Conservation (phyloP, 2,329 filamentous ascomycete species). For the Neofusicoccum sp. region DNA sequence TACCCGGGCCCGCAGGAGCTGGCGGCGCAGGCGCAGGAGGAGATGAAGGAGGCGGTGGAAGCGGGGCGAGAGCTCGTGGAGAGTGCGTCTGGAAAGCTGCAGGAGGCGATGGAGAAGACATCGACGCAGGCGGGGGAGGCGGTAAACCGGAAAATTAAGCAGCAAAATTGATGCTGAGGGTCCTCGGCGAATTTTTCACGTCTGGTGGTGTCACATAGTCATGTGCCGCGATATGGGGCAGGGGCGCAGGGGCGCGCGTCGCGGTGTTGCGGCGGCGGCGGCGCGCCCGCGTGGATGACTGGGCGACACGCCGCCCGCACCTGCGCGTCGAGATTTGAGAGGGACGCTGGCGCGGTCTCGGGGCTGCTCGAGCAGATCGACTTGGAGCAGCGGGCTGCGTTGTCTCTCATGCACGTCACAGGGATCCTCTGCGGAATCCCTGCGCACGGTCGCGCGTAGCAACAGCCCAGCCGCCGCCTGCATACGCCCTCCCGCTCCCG, state of each 20-base stretch:
- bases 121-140: slow-evolving; percentile 31
- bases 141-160: slow-evolving; percentile 1
- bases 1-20: slow-evolving; percentile 46
- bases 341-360: background rate
- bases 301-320: background rate
- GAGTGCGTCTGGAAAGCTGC: slow-evolving; percentile 30
- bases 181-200: slow-evolving; percentile 9
- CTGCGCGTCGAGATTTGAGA: background rate
- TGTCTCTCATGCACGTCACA: slow-evolving; percentile 13
- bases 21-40: slow-evolving; percentile 30
- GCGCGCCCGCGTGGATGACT: background rate
- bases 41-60: slow-evolving; percentile 30
- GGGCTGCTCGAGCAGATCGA: slow-evolving; percentile 5
- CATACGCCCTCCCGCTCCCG: slow-evolving; percentile 1
- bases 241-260: too few species aligned
- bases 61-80: slow-evolving; percentile 34
- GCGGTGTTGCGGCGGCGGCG: too few species aligned
- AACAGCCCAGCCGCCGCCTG: slow-evolving; percentile 6
- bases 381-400: background rate
- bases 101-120: slow-evolving; percentile 30
- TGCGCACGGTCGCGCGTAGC: slow-evolving; percentile 6
- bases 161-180: background rate
- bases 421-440: background rate
- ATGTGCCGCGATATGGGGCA: background rate
- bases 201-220: background rate